A percentile compares a stretch with the other conserved stretches of the same genome.
These are phyloP conservation scores for Aspergillus quadricinctus DNA, from an alignment of 2,329 filamentous ascomycete species.

Conservation along the genomic window DNA sequence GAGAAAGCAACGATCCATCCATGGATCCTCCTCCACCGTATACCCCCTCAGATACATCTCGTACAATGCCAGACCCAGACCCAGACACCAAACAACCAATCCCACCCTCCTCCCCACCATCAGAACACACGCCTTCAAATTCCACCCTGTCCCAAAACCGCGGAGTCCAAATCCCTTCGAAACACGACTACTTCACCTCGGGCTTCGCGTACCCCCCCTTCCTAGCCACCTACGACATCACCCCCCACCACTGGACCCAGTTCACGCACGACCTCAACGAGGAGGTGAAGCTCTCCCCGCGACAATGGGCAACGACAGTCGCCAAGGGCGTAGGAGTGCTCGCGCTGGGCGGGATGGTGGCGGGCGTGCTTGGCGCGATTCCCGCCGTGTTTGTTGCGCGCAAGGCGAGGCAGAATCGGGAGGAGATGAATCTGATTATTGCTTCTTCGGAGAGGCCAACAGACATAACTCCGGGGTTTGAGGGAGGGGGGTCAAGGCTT, in stretches of 20 bases:
- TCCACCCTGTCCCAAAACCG: conserved; percentile 10
- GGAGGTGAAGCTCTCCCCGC: conserved; percentile 22
- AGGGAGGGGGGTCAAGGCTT: conserved; percentile 2
- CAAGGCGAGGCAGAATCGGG: conserved; percentile 15
- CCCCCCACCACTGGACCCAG: conserved; percentile 18
- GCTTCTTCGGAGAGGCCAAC: conserved; percentile 13
- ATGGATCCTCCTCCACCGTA: background rate
- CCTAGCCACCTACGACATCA: conserved; percentile 18
- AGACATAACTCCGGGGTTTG: background rate
- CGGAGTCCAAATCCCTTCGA: conserved; percentile 29
- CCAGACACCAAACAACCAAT: conserved; percentile 11
- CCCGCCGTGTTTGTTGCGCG: conserved; percentile 23
- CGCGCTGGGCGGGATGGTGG: conserved; percentile 27
- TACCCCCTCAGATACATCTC: background rate
- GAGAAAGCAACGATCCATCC: background rate
- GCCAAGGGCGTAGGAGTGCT: conserved; percentile 26
- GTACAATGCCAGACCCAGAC: background rate
- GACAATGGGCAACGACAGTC: conserved; percentile 27
- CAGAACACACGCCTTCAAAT: background rate
- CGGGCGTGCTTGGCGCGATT: conserved; percentile 26
- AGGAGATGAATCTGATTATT: conserved; percentile 23
- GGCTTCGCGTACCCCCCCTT: conserved; percentile 29
- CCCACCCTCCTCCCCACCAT: background rate
- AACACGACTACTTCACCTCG: conserved; percentile 21
- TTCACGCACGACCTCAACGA: conserved; percentile 27